Conservation (phyloP, 139 green algal genomes). For the Picochlorum sp. region DNA sequence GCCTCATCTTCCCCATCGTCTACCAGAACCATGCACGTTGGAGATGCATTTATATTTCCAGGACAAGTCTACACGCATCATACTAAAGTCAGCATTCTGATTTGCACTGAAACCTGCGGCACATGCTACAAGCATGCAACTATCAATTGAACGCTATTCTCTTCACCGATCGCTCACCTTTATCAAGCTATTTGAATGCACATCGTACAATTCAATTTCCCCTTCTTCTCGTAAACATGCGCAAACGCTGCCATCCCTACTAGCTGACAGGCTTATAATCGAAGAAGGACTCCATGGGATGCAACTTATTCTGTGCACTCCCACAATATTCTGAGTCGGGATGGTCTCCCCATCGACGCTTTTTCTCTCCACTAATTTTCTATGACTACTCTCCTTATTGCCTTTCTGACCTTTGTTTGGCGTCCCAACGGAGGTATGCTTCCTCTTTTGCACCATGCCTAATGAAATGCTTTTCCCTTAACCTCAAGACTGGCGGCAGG, state of each 20-base stretch:
- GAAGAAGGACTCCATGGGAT: slow-evolving; percentile 63
- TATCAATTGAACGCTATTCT: no score
- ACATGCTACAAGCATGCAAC: no score
- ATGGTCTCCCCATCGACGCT: background rate
- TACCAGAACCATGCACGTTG: slow-evolving; percentile 59
- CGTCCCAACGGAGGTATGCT: no score
- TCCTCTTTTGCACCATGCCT: background rate
- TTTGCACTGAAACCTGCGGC: no score
- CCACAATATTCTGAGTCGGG: slow-evolving; percentile 26
- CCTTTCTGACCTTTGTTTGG: no score
- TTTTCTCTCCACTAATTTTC: background rate
- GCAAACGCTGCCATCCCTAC: slow-evolving; percentile 47
- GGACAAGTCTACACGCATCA: no score
- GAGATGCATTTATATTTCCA: slow-evolving; percentile 35
- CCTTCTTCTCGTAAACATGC: slow-evolving; percentile 68
- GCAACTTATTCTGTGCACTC: slow-evolving; percentile 61
- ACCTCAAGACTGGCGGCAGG: no score
- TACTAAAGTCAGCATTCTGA: no score
- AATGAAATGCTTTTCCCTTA: no score
- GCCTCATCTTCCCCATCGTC: slow-evolving; percentile 17
- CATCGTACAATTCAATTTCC: slow-evolving; percentile 76
- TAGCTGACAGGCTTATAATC: slow-evolving; percentile 56
- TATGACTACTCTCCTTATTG: background rate
- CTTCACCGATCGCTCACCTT: no score
- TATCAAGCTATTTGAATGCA: slow-evolving; percentile 29